A percentile compares a stretch with the other conserved stretches of the same genome.
Conservation (phyloP, 228 moss, liverwort and hornwort species). For the Sphagnum magellanicum region DNA sequence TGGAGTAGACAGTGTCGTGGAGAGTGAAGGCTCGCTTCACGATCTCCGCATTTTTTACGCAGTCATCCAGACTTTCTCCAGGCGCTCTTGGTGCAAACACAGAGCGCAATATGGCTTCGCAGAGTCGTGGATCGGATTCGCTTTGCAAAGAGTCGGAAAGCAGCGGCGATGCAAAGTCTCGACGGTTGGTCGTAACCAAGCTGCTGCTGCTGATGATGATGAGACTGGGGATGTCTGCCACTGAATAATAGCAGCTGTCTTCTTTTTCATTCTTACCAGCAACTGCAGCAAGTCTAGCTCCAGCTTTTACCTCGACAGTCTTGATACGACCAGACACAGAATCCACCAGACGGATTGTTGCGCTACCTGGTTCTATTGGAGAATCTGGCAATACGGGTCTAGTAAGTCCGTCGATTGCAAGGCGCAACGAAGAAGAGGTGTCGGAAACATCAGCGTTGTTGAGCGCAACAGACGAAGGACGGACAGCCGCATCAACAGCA, state of each 20-base stretch:
- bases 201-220: conserved; percentile 22
- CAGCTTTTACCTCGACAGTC: conserved; percentile 20
- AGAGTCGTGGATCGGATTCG: conserved; percentile 16
- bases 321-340: conserved; percentile 35
- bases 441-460: too few relatives aligned
- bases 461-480: too few relatives aligned
- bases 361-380: too few relatives aligned
- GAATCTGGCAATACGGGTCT: too few relatives aligned
- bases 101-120: conserved; percentile 38
- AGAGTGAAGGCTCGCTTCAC: conserved; percentile 26
- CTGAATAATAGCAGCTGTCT: conserved; percentile 9
- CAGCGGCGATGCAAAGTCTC: background rate
- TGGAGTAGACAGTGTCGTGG: conserved; percentile 16
- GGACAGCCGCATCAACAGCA: too few relatives aligned
- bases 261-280: conserved; percentile 3
- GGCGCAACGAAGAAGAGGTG: too few relatives aligned
- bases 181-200: conserved; percentile 4
- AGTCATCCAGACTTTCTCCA: conserved; percentile 23
- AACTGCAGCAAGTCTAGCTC: background rate
- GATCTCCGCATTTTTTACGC: conserved; percentile 13
- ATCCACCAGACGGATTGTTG: conserved; percentile 30
- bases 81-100: conserved; percentile 29
- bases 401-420: too few relatives aligned
- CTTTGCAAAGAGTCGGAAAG: conserved; percentile 8
- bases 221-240: conserved; percentile 21